Evolutionary conservation across 2,329 filamentous ascomycete genomes (phyloP).

Genomic region (Colletotrichum godetiae): DNA sequence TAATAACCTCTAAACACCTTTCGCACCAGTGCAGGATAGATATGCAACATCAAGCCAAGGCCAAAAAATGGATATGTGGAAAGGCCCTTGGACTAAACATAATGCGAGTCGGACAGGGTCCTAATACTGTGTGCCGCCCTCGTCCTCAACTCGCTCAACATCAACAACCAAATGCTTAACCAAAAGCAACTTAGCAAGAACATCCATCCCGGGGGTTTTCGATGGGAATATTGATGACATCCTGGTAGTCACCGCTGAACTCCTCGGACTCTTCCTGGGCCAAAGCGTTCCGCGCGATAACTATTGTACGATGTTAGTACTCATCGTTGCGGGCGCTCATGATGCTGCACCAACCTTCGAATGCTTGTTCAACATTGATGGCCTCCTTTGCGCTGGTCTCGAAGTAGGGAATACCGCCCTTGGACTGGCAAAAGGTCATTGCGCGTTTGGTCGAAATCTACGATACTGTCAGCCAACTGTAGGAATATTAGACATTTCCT

Average conservation of each 20-base stretch:
- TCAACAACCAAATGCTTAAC: constrained; percentile 18
- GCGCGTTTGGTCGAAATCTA: constrained; percentile 95
- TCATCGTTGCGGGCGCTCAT: not conserved
- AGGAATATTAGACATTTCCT: no score
- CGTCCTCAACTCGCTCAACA: constrained; percentile 7
- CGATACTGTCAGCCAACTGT: not conserved
- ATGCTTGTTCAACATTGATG: constrained; percentile 91
- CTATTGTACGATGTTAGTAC: constrained; percentile 56
- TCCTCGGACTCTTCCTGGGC: constrained; percentile 98
- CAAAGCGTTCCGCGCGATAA: constrained; percentile 94
- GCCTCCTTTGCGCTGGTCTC: constrained; percentile 99
- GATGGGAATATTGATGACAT: constrained; percentile 98
- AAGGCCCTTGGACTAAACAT: constrained; percentile 30
- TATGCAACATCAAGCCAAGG: constrained; percentile 38
- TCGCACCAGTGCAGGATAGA: constrained; percentile 36
- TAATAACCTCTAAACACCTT: constrained; percentile 35
- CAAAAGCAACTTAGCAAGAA: constrained; percentile 52
- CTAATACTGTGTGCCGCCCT: constrained; percentile 16
- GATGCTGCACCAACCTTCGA: constrained; percentile 65
- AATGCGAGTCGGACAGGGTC: constrained; percentile 22
- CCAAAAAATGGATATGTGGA: constrained; percentile 32
- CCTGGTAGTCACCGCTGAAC: constrained; percentile 96
- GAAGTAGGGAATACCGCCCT: constrained; percentile 97
- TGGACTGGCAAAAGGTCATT: constrained; percentile 97
- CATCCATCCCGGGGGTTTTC: constrained; percentile 94